phyloP scores from a whole-genome alignment of 306 rosid genomes.

The Morella rubra region DNA sequence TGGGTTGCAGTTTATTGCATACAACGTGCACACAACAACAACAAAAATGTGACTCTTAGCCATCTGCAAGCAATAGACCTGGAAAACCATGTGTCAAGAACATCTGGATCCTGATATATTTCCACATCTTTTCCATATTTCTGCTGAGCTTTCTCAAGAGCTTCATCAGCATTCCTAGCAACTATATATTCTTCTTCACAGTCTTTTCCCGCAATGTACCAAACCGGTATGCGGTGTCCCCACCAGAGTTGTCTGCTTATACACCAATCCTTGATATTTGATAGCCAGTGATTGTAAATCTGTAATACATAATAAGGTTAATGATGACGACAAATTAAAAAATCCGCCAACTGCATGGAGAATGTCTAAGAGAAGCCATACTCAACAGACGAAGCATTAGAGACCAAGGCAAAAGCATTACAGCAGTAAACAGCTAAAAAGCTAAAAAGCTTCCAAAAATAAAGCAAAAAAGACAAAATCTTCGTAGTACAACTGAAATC shows the following conservation, averaged over 20 bases:
- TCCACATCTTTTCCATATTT: slow-evolving; percentile 76
- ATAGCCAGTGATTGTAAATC: slow-evolving; percentile 98
- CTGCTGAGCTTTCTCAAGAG: slow-evolving; percentile 65
- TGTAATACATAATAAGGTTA: slow-evolving; percentile 34
- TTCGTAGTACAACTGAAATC: background rate
- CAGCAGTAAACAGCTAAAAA: background rate
- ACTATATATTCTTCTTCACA: slow-evolving; percentile 91
- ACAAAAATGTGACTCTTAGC: background rate
- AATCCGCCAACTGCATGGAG: background rate
- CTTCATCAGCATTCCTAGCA: slow-evolving; percentile 78
- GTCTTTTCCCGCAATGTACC: slow-evolving; percentile 85
- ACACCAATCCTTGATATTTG: slow-evolving; percentile 98
- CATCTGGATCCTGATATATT: slow-evolving; percentile 95
- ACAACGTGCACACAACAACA: background rate
- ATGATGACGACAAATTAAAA: background rate
- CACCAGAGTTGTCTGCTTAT: slow-evolving; percentile 99
- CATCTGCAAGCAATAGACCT: slow-evolving; percentile 49
- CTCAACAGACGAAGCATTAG: background rate
- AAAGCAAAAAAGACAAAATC: background rate
- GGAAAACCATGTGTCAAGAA: slow-evolving; percentile 98
- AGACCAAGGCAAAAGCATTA: background rate
- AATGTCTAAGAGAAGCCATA: background rate
- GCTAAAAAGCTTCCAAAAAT: background rate
- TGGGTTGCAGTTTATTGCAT: background rate
- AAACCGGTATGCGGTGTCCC: slow-evolving; percentile 98